Conservation (phyloP, 257 asterid genomes). For the Nyctanthes arbortristis region DNA sequence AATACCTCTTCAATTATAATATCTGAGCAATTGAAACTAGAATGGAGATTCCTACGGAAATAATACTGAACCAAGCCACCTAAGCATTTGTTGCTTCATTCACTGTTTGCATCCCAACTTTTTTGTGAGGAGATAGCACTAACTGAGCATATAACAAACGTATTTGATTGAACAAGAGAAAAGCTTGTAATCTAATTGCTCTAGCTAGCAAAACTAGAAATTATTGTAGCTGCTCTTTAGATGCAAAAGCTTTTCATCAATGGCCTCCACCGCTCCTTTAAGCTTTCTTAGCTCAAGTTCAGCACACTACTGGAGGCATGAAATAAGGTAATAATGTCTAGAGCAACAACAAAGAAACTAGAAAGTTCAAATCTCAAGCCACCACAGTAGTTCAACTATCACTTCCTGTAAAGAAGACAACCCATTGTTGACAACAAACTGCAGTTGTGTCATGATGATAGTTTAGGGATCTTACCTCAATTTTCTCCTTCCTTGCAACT, state of each 20-base stretch:
- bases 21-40: constrained; percentile 55
- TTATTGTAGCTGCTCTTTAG: constrained; percentile 63
- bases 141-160: not conserved
- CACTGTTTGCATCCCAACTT: constrained; percentile 70
- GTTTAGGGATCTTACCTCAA: constrained; percentile 57
- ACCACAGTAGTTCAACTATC: not conserved
- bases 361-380: not conserved
- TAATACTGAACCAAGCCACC: constrained; percentile 80
- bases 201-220: not conserved
- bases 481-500: constrained; percentile 84
- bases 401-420: not conserved
- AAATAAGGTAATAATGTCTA: constrained; percentile 24
- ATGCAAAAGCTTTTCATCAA: constrained; percentile 74
- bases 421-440: constrained; percentile 8
- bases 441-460: not conserved
- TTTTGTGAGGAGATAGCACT: constrained; percentile 40
- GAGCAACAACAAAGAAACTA: not conserved
- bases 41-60: constrained; percentile 73
- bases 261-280: constrained; percentile 87
- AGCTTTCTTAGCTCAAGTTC: constrained; percentile 91
- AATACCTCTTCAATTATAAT: constrained; percentile 60
- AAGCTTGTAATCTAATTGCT: not conserved
- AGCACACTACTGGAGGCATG: constrained; percentile 58
- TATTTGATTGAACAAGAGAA: not conserved
- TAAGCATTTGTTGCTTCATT: constrained; percentile 66